Conservation (phyloP, 2,329 filamentous ascomycete genomes). For the Ceratocystiopsis sp. region DNA sequence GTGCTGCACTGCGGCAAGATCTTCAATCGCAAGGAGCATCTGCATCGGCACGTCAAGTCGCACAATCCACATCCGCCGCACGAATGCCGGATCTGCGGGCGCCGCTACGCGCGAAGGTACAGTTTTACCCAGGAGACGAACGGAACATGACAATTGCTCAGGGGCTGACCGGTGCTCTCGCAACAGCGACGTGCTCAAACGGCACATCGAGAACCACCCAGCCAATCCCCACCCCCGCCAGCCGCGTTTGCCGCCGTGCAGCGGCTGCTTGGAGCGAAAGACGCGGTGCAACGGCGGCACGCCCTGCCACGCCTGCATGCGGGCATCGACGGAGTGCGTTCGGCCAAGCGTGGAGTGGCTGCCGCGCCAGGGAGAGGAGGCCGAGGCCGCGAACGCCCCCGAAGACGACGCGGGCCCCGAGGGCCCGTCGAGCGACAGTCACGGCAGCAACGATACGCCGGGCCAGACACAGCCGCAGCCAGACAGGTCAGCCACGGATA, state of each 20-base stretch:
- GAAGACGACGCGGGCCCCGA: no score
- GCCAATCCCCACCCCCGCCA: slow-evolving; percentile 1
- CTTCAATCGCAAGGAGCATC: slow-evolving; percentile 3
- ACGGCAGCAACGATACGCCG: no score
- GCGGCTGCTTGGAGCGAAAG: background rate
- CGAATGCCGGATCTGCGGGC: slow-evolving; percentile 1
- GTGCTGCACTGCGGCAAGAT: slow-evolving; percentile 1
- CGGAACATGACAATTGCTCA: no score
- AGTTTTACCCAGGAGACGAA: no score
- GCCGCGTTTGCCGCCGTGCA: background rate
- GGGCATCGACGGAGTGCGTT: background rate
- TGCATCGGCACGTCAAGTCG: slow-evolving; percentile 2
- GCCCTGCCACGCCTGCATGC: background rate
- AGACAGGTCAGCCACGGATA: no score
- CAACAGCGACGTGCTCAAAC: slow-evolving; percentile 3
- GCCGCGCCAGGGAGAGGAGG: no score
- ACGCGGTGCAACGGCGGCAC: background rate
- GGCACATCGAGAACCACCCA: slow-evolving; percentile 2
- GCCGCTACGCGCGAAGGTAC: slow-evolving; percentile 2
- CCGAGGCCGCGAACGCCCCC: no score
- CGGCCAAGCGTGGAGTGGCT: no score
- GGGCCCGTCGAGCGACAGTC: no score
- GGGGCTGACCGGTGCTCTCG: no score
- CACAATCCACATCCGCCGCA: slow-evolving; percentile 1
- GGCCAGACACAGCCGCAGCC: no score